Conservation (phyloP, 495 filamentous ascomycete species). For the Thozetella sp. region DNA sequence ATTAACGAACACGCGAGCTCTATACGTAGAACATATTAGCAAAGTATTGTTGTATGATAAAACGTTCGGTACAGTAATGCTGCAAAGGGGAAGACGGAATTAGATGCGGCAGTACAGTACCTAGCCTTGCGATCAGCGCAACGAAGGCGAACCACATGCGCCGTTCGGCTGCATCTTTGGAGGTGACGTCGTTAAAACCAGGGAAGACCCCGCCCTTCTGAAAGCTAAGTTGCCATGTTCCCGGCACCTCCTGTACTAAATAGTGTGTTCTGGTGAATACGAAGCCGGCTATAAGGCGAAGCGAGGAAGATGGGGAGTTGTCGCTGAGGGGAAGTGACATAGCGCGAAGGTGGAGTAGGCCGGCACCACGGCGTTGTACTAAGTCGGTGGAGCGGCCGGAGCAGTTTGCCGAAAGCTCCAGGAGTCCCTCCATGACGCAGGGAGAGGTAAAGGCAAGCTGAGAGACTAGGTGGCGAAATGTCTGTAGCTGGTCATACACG, state of each 20-base stretch:
- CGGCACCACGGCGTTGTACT: slow-evolving; percentile 12
- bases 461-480: slow-evolving; percentile 9
- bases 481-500: slow-evolving; percentile 12
- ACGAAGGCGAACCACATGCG: slow-evolving; percentile 9
- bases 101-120: slow-evolving; percentile 4
- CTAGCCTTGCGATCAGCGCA: slow-evolving; percentile 12
- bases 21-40: not conserved
- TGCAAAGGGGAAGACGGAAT: not conserved
- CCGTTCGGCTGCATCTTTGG: slow-evolving; percentile 2
- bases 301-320: slow-evolving; percentile 4
- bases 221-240: slow-evolving; percentile 12
- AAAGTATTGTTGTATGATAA: no score
- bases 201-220: slow-evolving; percentile 4
- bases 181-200: slow-evolving; percentile 6
- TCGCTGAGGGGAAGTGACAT: slow-evolving; percentile 6
- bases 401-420: slow-evolving; percentile 13
- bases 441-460: slow-evolving; percentile 15
- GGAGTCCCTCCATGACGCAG: slow-evolving; percentile 9
- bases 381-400: slow-evolving; percentile 5
- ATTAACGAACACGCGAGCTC: slow-evolving; percentile 17
- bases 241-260: slow-evolving; percentile 13
- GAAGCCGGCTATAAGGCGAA: slow-evolving; percentile 11
- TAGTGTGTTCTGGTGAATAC: slow-evolving; percentile 9
- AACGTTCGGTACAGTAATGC: no score
- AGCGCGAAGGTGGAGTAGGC: slow-evolving; percentile 12